Evolutionary conservation across 2,329 filamentous ascomycete genomes (phyloP).

Genomic region (Colletotrichum sp.): DNA sequence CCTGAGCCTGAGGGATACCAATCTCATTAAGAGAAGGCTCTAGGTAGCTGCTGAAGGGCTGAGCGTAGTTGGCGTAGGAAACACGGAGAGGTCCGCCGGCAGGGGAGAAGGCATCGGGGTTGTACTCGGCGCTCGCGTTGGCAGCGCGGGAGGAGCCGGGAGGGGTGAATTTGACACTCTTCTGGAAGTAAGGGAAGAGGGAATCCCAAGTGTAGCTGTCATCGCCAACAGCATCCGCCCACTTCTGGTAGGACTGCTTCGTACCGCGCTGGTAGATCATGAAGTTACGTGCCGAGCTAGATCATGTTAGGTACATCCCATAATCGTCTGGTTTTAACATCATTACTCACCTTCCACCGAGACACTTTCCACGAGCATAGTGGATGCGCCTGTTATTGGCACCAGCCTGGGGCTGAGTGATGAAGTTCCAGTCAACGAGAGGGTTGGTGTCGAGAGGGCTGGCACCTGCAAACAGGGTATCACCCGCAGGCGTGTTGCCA

Average conservation of each 20-base stretch:
- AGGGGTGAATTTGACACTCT: constrained; percentile 34
- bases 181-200: constrained; percentile 36
- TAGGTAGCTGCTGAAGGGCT: constrained; percentile 27
- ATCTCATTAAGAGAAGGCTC: constrained; percentile 41
- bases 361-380: constrained; percentile 40
- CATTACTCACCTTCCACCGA: constrained; percentile 28
- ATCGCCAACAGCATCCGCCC: constrained; percentile 37
- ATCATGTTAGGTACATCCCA: background rate
- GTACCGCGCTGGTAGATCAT: constrained; percentile 31
- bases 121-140: constrained; percentile 27
- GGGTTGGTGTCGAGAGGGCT: constrained; percentile 22
- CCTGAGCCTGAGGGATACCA: constrained; percentile 37
- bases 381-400: constrained; percentile 32
- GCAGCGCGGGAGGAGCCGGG: constrained; percentile 23
- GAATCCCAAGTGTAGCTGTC: constrained; percentile 32
- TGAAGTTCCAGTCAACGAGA: constrained; percentile 34
- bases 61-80: constrained; percentile 29
- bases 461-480: background rate
- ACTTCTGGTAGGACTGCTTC: constrained; percentile 29
- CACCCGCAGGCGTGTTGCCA: constrained; percentile 24
- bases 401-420: constrained; percentile 29
- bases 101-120: constrained; percentile 27
- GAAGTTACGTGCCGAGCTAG: constrained; percentile 30
- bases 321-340: background rate
- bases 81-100: constrained; percentile 32